Evolutionary conservation across 495 filamentous ascomycete genomes (phyloP).

Genomic region (Bombardia bombarda): DNA sequence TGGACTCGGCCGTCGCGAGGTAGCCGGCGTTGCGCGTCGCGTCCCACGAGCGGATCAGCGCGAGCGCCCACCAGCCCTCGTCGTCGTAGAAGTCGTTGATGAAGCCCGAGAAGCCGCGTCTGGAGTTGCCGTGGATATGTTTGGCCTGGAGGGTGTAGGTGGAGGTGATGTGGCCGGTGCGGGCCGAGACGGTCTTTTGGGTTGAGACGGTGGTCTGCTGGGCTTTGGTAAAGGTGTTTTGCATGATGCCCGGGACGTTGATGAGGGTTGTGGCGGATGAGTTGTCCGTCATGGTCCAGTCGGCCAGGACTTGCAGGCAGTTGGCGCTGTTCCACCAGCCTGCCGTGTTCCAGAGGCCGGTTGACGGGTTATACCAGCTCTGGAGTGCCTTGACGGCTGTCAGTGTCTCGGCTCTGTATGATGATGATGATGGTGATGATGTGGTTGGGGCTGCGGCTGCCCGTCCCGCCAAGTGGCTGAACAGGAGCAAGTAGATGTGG

Average conservation of each 20-base stretch:
- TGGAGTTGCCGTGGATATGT: too few species aligned
- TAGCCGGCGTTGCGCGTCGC: conserved; percentile 45
- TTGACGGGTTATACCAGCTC: conserved; percentile 52
- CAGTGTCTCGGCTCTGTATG: conserved; percentile 34
- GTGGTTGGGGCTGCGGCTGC: conserved; percentile 10
- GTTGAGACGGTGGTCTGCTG: conserved; percentile 24
- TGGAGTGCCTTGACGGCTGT: conserved; percentile 46
- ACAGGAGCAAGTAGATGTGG: conserved; percentile 29
- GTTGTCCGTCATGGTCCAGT: conserved; percentile 43
- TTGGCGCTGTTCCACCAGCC: conserved; percentile 79
- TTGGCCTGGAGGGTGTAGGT: conserved; percentile 19
- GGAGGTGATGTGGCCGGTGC: conserved; percentile 24
- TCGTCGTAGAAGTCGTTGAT: conserved; percentile 64
- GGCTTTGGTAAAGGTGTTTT: conserved; percentile 35
- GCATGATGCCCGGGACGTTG: conserved; percentile 28
- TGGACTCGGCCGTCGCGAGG: conserved; percentile 46
- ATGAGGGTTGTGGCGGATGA: conserved; percentile 18
- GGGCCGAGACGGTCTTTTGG: conserved; percentile 21
- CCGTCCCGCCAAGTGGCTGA: conserved; percentile 14
- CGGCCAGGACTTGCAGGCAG: conserved; percentile 53
- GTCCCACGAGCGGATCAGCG: conserved; percentile 58
- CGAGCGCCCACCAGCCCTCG: conserved; percentile 70
- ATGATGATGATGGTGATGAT: too few species aligned
- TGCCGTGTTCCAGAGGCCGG: conserved; percentile 56
- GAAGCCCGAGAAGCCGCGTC: conserved; percentile 37